These are phyloP conservation scores for Hericium coralloides DNA, from an alignment of 768 basidiomycete species.

Conservation along the genomic window DNA sequence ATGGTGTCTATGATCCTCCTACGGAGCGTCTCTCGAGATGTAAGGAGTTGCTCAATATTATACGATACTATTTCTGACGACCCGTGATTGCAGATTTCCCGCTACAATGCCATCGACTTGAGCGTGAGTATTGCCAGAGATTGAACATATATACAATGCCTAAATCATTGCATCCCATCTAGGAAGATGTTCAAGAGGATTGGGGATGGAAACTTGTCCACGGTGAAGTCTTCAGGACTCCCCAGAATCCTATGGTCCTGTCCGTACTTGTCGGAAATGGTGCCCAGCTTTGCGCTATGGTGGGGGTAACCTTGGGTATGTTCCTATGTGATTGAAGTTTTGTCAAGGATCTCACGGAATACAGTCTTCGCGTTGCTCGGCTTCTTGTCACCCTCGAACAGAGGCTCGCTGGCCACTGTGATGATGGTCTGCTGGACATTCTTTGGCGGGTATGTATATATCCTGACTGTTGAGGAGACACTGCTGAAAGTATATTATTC, in stretches of 20 bases:
- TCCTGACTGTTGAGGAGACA: neutral
- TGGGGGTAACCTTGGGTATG: slow-evolving; percentile 73
- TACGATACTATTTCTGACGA: neutral
- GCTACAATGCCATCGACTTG: slow-evolving; percentile 93
- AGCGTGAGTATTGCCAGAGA: slow-evolving; percentile 42
- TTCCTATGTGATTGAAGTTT: neutral
- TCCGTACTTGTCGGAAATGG: slow-evolving; percentile 90
- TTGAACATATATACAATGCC: neutral
- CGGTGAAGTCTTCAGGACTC: slow-evolving; percentile 90
- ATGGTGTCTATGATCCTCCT: slow-evolving; percentile 92
- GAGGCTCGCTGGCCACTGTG: slow-evolving; percentile 88
- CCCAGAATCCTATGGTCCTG: slow-evolving; percentile 65
- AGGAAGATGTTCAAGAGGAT: slow-evolving; percentile 97
- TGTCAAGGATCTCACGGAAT: neutral
- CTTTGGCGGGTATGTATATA: slow-evolving; percentile 62
- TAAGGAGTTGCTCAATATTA: slow-evolving; percentile 26
- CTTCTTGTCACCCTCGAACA: slow-evolving; percentile 92
- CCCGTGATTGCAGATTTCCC: slow-evolving; percentile 47
- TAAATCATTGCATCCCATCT: neutral
- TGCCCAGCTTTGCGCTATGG: slow-evolving; percentile 79
- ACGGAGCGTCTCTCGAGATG: slow-evolving; percentile 83
- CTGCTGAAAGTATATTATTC: slow-evolving; percentile 7
- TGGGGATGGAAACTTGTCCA: slow-evolving; percentile 98
- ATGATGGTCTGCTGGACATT: slow-evolving; percentile 94
- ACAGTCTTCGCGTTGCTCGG: slow-evolving; percentile 86